Evolutionary conservation across 306 rosid genomes (phyloP), one percentile per base, ranked within the genome.

Genomic region (Fragaria ananassa): DNA sequence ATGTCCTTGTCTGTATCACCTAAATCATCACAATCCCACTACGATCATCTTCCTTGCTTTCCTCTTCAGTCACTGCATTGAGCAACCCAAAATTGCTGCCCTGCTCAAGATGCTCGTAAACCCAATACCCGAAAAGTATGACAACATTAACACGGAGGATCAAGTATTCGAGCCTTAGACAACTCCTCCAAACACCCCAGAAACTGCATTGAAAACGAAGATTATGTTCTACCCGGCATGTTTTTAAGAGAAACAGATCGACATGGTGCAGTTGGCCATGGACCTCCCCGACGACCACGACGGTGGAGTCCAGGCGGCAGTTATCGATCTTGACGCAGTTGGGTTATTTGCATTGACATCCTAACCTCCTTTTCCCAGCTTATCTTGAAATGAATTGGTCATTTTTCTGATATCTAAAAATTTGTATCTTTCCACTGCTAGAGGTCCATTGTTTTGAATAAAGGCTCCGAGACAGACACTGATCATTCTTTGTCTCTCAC

Each of bases 351-450:
- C 34, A 31, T 31, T 31, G 34, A 81, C 91, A 31, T 5, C 91
- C 42, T 58, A 88, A 70, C 92, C 88, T 21, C 89, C 92, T 82
- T 80, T 47, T 31, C 89, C 92, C 23, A 84, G 13, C 74, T 88
- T 86, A 1, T 64, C 71, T 58, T 78, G 58, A 49, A 86, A 86
- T 12, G 80, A 82, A 14, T 84, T 70, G 66, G 89, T 82, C 82
- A 88, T 82, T 75, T 76, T 84, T 45, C 77, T 37, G 5, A 37
- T 5, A 4, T 37, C 41, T 37, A 5, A 37, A 37, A 37, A 37
- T 37, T 37, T 37, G 41, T 37, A 37, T 37, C 41, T 37, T 37
- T 37, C 6, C 6, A 37, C 41, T 37, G 41, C 41, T 37, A 37
- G 41, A 37, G 41, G 41, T 37, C 41, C 41, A 37, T 4, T 37